phyloP scores from a whole-genome alignment of 2,329 filamentous ascomycete species.

The Penicillium brasilianum region DNA sequence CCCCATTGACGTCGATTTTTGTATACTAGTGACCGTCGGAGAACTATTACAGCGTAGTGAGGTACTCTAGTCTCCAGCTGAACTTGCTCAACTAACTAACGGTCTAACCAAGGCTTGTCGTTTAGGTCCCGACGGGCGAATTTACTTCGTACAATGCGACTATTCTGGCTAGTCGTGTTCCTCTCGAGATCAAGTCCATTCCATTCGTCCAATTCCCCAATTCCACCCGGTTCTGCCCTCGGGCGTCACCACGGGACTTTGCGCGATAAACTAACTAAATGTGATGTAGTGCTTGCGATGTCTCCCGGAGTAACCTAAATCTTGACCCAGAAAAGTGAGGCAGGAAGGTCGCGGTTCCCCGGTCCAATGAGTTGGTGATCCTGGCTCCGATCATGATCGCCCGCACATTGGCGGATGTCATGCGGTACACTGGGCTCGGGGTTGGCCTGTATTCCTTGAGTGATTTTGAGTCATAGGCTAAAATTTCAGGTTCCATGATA shows the following conservation, averaged over 20 bases:
- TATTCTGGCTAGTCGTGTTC: neutral
- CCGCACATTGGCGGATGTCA: neutral
- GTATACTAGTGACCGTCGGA: neutral
- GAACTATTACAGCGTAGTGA: neutral
- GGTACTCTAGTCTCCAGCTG: neutral
- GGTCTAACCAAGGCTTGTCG: neutral
- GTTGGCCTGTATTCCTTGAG: conserved; percentile 2
- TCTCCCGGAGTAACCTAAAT: neutral
- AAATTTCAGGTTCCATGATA: neutral
- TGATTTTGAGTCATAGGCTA: conserved; percentile 10
- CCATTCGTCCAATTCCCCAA: neutral
- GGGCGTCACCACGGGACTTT: conserved; percentile 2
- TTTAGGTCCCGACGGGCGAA: neutral
- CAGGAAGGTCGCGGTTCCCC: neutral
- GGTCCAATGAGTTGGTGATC: neutral
- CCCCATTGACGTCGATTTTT: neutral
- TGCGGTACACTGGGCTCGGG: neutral
- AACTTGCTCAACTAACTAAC: neutral
- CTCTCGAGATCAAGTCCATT: neutral
- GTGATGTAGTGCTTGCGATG: neutral
- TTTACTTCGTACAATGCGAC: neutral
- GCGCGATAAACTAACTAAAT: neutral
- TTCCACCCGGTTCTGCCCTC: neutral
- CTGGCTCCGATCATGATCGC: conserved; percentile 4
- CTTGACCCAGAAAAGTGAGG: neutral